phyloP scores from a whole-genome alignment of 768 basidiomycete genomes.

The Russula virescens region DNA sequence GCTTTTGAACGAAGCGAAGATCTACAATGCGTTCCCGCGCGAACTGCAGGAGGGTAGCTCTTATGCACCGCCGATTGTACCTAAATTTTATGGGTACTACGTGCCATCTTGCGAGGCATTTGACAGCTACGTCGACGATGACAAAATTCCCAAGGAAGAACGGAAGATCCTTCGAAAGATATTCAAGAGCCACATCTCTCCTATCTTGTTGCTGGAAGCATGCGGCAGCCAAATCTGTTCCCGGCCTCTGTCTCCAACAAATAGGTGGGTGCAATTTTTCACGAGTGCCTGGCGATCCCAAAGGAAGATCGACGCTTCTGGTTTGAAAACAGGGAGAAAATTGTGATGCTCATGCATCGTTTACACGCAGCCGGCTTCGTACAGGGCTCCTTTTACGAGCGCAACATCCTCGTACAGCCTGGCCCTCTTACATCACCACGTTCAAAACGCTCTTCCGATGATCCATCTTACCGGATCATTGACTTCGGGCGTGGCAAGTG shows the following conservation, averaged over 20 bases:
- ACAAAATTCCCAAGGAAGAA: neutral
- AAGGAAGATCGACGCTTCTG: neutral
- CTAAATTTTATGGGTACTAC: constrained; percentile 64
- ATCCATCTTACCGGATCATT: constrained; percentile 43
- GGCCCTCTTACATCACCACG: constrained; percentile 37
- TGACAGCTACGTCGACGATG: neutral
- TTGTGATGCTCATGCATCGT: constrained; percentile 35
- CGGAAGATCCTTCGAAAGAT: no score
- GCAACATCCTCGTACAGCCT: constrained; percentile 41
- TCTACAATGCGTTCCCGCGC: constrained; percentile 41
- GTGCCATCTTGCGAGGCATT: constrained; percentile 25
- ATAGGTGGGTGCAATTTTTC: constrained; percentile 1
- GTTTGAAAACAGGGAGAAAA: constrained; percentile 21
- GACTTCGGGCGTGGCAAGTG: constrained; percentile 40
- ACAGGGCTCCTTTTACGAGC: constrained; percentile 39
- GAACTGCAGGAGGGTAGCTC: constrained; percentile 45
- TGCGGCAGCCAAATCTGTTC: constrained; percentile 37
- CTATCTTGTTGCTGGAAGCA: constrained; percentile 44
- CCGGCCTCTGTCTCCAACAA: constrained; percentile 24
- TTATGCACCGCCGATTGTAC: constrained; percentile 47
- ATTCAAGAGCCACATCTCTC: constrained; percentile 27
- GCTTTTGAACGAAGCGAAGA: constrained; percentile 36
- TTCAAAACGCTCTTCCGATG: constrained; percentile 26
- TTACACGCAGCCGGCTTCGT: constrained; percentile 37
- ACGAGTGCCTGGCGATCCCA: neutral